Evolutionary conservation across 306 rosid species (phyloP).

Genomic region (Begonia loranthoides): DNA sequence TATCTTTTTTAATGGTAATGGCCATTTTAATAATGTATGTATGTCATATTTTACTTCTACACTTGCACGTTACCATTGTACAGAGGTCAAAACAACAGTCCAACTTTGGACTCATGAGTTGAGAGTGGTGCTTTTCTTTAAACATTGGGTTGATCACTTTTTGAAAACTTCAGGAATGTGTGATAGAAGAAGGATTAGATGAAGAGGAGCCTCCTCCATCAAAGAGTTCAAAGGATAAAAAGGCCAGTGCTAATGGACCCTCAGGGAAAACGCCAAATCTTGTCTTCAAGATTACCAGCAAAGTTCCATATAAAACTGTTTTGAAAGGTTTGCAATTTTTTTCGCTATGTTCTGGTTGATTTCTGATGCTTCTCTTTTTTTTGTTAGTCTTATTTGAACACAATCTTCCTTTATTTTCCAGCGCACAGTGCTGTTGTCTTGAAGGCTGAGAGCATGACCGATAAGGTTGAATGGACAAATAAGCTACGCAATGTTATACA

Average conservation of each 20-base stretch:
- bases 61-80: too few relatives aligned
- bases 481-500: constrained; percentile 65
- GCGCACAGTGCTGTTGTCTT: constrained; percentile 75
- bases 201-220: constrained; percentile 52
- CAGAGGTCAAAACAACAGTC: too few relatives aligned
- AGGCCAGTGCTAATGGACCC: constrained; percentile 65
- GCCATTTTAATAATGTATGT: too few relatives aligned
- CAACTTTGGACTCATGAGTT: too few relatives aligned
- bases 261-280: constrained; percentile 50
- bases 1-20: too few relatives aligned
- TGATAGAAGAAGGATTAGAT: constrained; percentile 65
- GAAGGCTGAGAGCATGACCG: constrained; percentile 77
- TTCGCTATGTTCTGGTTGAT: not conserved
- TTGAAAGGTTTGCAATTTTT: constrained; percentile 43
- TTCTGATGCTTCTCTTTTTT: not conserved
- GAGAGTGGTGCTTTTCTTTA: too few relatives aligned
- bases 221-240: constrained; percentile 81
- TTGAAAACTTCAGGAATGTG: constrained; percentile 50
- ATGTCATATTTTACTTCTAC: too few relatives aligned
- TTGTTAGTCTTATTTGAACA: not conserved
- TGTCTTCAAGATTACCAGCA: constrained; percentile 69
- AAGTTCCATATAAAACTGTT: constrained; percentile 88
- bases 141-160: too few relatives aligned
- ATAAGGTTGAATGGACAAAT: constrained; percentile 75
- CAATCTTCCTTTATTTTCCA: constrained; percentile 24